These are phyloP conservation scores for Lipomyces anomalus DNA, from an alignment of 805 yeast species.

Conservation along the genomic window DNA sequence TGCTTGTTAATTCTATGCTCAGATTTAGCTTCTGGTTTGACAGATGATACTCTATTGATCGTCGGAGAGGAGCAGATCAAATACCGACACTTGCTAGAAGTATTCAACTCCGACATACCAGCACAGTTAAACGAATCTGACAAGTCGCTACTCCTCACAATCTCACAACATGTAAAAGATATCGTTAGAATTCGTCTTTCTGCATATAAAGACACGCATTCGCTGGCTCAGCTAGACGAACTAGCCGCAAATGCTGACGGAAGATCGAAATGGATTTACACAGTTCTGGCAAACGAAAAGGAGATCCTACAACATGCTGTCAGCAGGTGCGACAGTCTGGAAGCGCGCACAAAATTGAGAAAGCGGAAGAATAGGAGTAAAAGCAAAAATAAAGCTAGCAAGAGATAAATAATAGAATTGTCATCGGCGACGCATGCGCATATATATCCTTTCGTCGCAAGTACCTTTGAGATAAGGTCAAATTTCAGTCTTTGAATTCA, in stretches of 20 bases:
- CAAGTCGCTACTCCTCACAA: neutral
- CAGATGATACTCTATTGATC: neutral
- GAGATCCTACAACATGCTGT: constrained; percentile 14
- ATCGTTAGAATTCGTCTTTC: neutral
- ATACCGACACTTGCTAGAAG: constrained; percentile 3
- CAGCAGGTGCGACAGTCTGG: constrained; percentile 10
- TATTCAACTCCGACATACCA: constrained; percentile 1
- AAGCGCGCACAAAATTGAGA: too few relatives aligned
- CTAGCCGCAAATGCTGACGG: constrained; percentile 8
- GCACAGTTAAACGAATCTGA: neutral
- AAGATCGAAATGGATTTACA: constrained; percentile 6
- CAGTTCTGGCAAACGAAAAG: constrained; percentile 14
- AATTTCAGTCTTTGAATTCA: too few relatives aligned
- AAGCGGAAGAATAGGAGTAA: too few relatives aligned
- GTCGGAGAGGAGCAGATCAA: neutral
- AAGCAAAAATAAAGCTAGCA: too few relatives aligned
- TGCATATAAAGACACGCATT: constrained; percentile 1
- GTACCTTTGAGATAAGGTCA: too few relatives aligned
- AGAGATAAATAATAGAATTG: too few relatives aligned
- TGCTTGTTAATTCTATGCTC: constrained; percentile 1
- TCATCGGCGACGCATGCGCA: too few relatives aligned
- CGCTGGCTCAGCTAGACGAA: constrained; percentile 9
- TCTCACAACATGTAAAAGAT: neutral
- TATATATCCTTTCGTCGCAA: too few relatives aligned
- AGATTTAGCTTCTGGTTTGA: constrained; percentile 9